Conservation (phyloP, 1,139 yeast species). For the Meyerozyma athensensis region DNA sequence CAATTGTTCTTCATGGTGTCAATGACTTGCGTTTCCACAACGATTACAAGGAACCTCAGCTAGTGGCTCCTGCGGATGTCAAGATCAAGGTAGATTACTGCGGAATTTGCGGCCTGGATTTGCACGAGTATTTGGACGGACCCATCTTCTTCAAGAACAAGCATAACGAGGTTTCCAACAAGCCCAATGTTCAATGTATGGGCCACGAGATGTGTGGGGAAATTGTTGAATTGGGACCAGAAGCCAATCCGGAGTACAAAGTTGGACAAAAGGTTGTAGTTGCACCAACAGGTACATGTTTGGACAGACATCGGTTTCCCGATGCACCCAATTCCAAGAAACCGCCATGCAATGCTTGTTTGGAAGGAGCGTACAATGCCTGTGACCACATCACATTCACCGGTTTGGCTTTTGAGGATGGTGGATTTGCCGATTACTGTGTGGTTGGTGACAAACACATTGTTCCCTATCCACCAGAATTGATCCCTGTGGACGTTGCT, state of each 20-base stretch:
- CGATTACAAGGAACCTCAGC: conserved; percentile 40
- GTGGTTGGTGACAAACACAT: conserved; percentile 34
- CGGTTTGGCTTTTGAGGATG: conserved; percentile 42
- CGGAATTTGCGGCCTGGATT: conserved; percentile 59
- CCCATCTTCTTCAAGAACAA: conserved; percentile 41
- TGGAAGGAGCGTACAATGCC: conserved; percentile 40
- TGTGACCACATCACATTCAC: conserved; percentile 41
- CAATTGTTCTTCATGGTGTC: conserved; percentile 49
- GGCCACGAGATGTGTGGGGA: conserved; percentile 10
- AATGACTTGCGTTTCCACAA: conserved; percentile 42
- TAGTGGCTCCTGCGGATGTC: conserved; percentile 43
- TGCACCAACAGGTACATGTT: conserved; percentile 51
- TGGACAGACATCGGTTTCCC: conserved; percentile 27
- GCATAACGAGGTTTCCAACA: conserved; percentile 5
- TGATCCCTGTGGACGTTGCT: conserved; percentile 42
- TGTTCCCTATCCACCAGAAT: conserved; percentile 25
- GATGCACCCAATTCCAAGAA: conserved; percentile 24
- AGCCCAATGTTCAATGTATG: conserved; percentile 6
- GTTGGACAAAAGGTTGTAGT: conserved; percentile 23
- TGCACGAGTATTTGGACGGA: conserved; percentile 50
- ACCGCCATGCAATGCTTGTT: conserved; percentile 37
- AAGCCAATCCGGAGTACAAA: conserved; percentile 4
- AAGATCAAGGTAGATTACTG: conserved; percentile 47
- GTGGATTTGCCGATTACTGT: conserved; percentile 42
- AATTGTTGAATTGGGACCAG: conserved; percentile 7